Conservation (phyloP, 768 basidiomycete genomes). For the Suillus subalutaceus region DNA sequence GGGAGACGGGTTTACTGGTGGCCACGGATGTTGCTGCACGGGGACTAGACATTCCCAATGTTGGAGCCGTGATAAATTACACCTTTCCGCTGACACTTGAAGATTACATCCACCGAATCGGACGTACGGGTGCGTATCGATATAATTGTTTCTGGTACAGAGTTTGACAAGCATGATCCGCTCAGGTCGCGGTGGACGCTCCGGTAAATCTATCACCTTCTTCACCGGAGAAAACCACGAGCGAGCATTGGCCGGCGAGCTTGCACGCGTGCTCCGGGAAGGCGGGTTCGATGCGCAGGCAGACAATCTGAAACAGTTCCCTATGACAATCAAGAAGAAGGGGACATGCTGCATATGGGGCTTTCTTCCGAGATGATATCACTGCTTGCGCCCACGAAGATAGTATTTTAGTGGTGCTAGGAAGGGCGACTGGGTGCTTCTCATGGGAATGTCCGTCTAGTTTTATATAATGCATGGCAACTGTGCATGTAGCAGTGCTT, state of each 20-base stretch:
- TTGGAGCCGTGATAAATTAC: conserved; percentile 92
- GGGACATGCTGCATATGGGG: conserved; percentile 89
- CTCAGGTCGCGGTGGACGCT: conserved; percentile 84
- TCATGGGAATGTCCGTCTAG: not conserved
- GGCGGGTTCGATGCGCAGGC: conserved; percentile 79
- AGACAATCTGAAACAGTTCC: conserved; percentile 73
- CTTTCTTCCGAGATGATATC: conserved; percentile 71
- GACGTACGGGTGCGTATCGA: conserved; percentile 69
- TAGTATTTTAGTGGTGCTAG: conserved; percentile 56
- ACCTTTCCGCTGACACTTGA: conserved; percentile 98
- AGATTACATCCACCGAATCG: conserved; percentile 90
- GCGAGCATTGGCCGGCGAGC: conserved; percentile 85
- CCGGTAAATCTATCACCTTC: conserved; percentile 92
- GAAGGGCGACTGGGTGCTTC: not conserved
- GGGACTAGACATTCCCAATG: conserved; percentile 96
- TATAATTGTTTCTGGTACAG: not conserved
- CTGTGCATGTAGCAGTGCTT: conserved; percentile 5
- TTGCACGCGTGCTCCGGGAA: conserved; percentile 88
- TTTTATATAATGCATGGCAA: not conserved
- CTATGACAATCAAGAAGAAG: conserved; percentile 97
- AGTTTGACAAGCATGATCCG: not conserved
- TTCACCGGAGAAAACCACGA: conserved; percentile 94
- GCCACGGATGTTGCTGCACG: conserved; percentile 98
- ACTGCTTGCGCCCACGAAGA: conserved; percentile 73
- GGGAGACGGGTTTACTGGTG: conserved; percentile 79